Conservation (phyloP, 2,329 filamentous ascomycete species). For the Alternaria novae-zelandiae region DNA sequence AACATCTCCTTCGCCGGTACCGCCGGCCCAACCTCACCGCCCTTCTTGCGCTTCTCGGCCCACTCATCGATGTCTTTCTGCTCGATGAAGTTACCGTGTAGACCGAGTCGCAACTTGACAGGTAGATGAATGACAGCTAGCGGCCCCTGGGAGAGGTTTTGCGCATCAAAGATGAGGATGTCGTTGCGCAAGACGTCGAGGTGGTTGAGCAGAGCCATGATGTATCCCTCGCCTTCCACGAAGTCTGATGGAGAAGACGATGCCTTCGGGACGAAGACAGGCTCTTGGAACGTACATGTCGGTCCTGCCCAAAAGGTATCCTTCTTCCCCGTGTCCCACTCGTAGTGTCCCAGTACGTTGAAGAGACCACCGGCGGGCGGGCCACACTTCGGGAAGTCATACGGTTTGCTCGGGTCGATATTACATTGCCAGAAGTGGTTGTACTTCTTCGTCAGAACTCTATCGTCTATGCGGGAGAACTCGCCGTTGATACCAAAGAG, state of each 20-base stretch:
- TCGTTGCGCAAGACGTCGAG: slow-evolving; percentile 50
- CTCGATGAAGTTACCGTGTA: slow-evolving; percentile 45
- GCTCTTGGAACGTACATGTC: slow-evolving; percentile 59
- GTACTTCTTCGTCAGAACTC: slow-evolving; percentile 50
- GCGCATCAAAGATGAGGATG: slow-evolving; percentile 53
- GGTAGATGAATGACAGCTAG: slow-evolving; percentile 52
- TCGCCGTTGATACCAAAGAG: slow-evolving; percentile 51
- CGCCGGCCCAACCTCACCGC: slow-evolving; percentile 34
- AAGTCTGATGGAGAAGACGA: slow-evolving; percentile 32
- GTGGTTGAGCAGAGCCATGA: slow-evolving; percentile 54
- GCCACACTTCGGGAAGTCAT: slow-evolving; percentile 42
- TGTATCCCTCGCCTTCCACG: slow-evolving; percentile 59
- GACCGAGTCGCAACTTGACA: slow-evolving; percentile 39
- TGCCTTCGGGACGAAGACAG: slow-evolving; percentile 58
- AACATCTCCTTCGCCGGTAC: slow-evolving; percentile 29
- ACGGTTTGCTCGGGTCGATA: slow-evolving; percentile 42
- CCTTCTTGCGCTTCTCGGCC: slow-evolving; percentile 35
- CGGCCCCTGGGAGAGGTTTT: slow-evolving; percentile 46
- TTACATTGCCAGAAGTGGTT: slow-evolving; percentile 51
- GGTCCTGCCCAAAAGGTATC: slow-evolving; percentile 47
- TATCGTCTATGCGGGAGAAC: slow-evolving; percentile 56
- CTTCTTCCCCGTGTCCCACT: slow-evolving; percentile 41
- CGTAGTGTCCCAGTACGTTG: slow-evolving; percentile 43
- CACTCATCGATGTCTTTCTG: slow-evolving; percentile 39
- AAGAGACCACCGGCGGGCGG: slow-evolving; percentile 41